Base-by-base conservation (phyloP, 257 asterid species). In the Leptodermis oblonga region DNA sequence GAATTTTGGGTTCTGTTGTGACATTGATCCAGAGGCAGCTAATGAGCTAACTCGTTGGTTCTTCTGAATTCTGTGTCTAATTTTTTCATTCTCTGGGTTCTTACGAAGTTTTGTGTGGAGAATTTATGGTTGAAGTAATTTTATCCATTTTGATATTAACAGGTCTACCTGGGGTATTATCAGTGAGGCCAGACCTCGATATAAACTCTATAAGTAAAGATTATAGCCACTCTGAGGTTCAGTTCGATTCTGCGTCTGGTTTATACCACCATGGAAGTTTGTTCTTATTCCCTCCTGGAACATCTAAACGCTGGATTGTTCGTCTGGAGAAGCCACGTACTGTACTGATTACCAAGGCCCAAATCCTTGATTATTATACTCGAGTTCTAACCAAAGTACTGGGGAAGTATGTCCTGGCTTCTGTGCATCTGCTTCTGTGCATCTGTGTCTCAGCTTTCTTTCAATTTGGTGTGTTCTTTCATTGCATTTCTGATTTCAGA, bases 1-100 rank as follows among this genome's bases (percentile, higher is more conserved):
- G 25, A 78, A 78, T 75, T 85, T 84, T 74, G 97, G 96, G 68
- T 93, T 93, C 79, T 93, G 95, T 85, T 93, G 97, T 70, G 95
- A 87, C 68, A 81, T 93, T 81, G 94, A 88, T 78, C 80, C 77
- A 46, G 86, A 79, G 68, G 72, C 72, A 54, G 95, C 95, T 73
- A 71, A 68, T 54, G 76, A 78, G 78, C 83, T 90, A 62, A 92
- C 90, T 0, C 69, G 98, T 92, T 84, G 60, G 76, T 48, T 53
- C 54, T 56, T 41, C 31, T 58, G 30, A 15, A 15, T 34, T 74
- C 17, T 63, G 39, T 53, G 3, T 55, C 72, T 43, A 3, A 23
- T 52, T 15, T 36, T 56, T 45, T 48, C 60, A 20, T 26, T 28
- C 69, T 28, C 64, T 48, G 28, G n/a, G 10, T 60, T 61, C 15